These are phyloP conservation scores for Trichaptum fuscoviolaceum DNA, from an alignment of 768 basidiomycete genomes.

Conservation along the genomic window DNA sequence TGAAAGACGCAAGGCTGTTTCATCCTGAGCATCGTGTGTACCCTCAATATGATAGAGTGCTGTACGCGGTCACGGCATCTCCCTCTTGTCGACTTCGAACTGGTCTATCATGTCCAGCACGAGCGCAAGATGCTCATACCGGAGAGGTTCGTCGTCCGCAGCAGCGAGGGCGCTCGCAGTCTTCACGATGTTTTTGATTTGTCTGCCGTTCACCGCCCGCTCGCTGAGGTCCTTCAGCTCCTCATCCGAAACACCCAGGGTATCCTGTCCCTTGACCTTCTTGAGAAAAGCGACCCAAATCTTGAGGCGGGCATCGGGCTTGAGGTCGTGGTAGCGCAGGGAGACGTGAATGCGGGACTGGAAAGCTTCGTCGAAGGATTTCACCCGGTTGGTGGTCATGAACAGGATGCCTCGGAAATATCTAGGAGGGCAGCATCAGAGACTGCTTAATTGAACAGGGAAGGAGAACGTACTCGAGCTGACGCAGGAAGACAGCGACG, in stretches of 20 bases:
- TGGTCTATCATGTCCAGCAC: constrained; percentile 61
- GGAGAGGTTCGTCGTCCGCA: constrained; percentile 40
- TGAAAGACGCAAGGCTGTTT: no score
- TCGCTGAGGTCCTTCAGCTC: constrained; percentile 13
- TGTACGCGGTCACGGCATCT: not conserved
- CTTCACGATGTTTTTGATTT: constrained; percentile 23
- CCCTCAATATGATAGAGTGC: no score
- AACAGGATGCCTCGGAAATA: constrained; percentile 33
- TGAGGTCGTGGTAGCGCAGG: constrained; percentile 19
- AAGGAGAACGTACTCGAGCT: constrained; percentile 24
- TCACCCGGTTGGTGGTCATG: constrained; percentile 34
- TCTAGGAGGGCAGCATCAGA: constrained; percentile 5
- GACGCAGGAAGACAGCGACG: constrained; percentile 55
- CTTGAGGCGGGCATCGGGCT: constrained; percentile 10
- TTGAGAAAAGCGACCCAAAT: constrained; percentile 20
- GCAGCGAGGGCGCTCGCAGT: constrained; percentile 19
- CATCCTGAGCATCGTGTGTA: no score
- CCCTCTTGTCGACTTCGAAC: constrained; percentile 25
- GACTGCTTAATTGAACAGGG: not conserved
- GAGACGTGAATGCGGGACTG: constrained; percentile 18
- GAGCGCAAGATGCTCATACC: constrained; percentile 45
- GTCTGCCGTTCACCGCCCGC: constrained; percentile 16
- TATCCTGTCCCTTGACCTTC: constrained; percentile 10
- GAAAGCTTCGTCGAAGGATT: constrained; percentile 32
- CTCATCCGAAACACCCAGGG: constrained; percentile 5